phyloP scores from a whole-genome alignment of 257 asterid genomes.

The Hygrophila difformis region DNA sequence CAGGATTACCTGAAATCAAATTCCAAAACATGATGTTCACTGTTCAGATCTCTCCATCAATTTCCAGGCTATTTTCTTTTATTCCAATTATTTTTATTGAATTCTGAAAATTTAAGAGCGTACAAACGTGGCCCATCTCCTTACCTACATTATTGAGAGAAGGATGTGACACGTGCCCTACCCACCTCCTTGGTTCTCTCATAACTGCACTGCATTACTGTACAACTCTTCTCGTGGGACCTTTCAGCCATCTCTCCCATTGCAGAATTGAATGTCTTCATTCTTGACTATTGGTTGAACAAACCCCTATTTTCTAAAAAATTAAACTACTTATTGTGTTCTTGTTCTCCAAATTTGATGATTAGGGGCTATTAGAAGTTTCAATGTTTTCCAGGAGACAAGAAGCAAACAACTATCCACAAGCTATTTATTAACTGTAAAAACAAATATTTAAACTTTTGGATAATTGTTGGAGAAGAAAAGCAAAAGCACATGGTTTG shows the following conservation, averaged over 20 bases:
- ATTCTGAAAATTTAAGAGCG: too few relatives aligned
- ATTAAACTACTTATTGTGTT: neutral
- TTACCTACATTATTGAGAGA: neutral
- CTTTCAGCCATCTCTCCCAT: constrained; percentile 25
- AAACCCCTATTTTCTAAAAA: too few relatives aligned
- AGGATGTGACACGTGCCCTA: neutral
- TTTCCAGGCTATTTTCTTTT: too few relatives aligned
- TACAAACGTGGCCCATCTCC: too few relatives aligned
- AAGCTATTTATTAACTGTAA: neutral
- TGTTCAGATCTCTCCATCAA: too few relatives aligned
- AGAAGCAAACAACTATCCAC: neutral
- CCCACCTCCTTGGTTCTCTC: neutral
- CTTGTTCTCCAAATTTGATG: neutral
- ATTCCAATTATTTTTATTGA: too few relatives aligned
- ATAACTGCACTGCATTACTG: neutral
- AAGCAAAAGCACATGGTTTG: neutral
- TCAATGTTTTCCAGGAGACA: neutral
- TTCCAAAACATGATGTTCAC: too few relatives aligned
- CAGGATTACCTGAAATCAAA: too few relatives aligned
- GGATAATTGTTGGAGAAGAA: neutral
- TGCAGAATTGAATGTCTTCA: too few relatives aligned
- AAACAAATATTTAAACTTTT: neutral
- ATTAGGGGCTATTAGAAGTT: neutral
- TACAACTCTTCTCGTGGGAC: neutral
- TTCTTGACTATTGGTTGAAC: too few relatives aligned